Evolutionary conservation across 306 rosid species (phyloP), one percentile per base, ranked within the genome.

Genomic region (Trichosanthes cucumerina): DNA sequence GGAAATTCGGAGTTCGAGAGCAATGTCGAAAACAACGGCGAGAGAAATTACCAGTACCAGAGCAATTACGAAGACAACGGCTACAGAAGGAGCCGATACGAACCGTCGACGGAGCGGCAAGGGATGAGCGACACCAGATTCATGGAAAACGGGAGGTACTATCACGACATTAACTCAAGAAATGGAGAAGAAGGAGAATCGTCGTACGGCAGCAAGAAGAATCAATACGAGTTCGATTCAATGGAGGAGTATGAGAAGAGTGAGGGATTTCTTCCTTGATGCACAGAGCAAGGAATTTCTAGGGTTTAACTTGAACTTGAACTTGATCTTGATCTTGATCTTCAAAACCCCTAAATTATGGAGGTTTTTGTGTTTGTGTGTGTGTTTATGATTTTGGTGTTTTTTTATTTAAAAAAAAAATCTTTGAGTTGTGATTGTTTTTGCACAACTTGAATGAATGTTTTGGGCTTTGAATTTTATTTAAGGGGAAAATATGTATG

Each of bases 71-170:
- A 57, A 9, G 69, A 24, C 26, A 31, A 0, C 13, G 46, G 79
- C 38, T 74, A 81, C 39, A 68, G 82, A 7, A 52, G 24, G 6
- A 78, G 78, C 31, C 83, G 80, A 33, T 73, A 80, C 70, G 86
- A 87, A 81, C 14, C 46, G 47, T 74, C 52, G 33, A 28, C 33
- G 64, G 77, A 86, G 58, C 83, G 77, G 43, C 87, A 91, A 80
- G 97, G 94, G 79, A 87, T 88, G 98, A 93, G 96, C 81, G 94
- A 93, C 80, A 91, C 94, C n/a, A 86, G 94, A 88, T 87, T 80
- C 72, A 2, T 81, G 87, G 91, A 91, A 80, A 86, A 89, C 69
- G 93, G 90, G 3, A 89, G 58, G 86, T 88, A 89, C 71, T 75
- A 15, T 78, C 46, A 78, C 54, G 50, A 80, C 49, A 81, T 79